A percentile compares a stretch with the other conserved stretches of the same genome.
phyloP scores from a whole-genome alignment of 805 yeast genomes.

The Lachancea sp. region DNA sequence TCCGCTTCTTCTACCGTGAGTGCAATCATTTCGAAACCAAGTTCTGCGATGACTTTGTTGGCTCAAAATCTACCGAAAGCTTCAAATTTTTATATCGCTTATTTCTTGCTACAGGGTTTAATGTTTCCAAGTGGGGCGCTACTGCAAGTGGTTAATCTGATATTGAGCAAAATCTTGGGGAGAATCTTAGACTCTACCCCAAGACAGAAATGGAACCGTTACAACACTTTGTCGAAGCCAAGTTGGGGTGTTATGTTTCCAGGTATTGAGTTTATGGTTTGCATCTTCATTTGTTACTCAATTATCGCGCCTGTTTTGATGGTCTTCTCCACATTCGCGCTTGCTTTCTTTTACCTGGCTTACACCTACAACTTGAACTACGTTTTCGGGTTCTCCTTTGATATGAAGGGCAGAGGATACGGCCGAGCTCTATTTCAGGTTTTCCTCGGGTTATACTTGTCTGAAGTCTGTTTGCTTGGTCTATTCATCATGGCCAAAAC shows the following conservation, averaged over 20 bases:
- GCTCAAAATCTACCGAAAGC: constrained; percentile 80
- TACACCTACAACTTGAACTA: constrained; percentile 56
- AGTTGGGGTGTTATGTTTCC: constrained; percentile 85
- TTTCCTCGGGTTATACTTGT: constrained; percentile 64
- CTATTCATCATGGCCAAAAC: constrained; percentile 70
- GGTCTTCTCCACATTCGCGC: constrained; percentile 57
- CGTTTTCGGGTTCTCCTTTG: constrained; percentile 53
- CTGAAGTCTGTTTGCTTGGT: constrained; percentile 62
- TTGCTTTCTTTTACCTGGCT: constrained; percentile 53
- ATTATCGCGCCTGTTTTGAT: constrained; percentile 70
- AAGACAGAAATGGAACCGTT: constrained; percentile 83
- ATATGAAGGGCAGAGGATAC: constrained; percentile 67
- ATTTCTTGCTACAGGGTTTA: constrained; percentile 76
- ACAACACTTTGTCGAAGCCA: constrained; percentile 54
- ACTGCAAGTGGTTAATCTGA: constrained; percentile 66
- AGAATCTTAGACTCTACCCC: constrained; percentile 77
- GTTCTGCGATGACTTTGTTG: constrained; percentile 64
- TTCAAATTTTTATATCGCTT: constrained; percentile 82
- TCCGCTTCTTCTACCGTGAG: constrained; percentile 72
- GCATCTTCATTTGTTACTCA: constrained; percentile 68
- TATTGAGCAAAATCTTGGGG: constrained; percentile 66
- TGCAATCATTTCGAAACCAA: constrained; percentile 60
- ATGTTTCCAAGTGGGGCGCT: constrained; percentile 69
- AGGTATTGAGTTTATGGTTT: constrained; percentile 62
- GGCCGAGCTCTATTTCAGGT: constrained; percentile 67